Conservation (phyloP, 768 basidiomycete species). For the Termitomyces sp. region DNA sequence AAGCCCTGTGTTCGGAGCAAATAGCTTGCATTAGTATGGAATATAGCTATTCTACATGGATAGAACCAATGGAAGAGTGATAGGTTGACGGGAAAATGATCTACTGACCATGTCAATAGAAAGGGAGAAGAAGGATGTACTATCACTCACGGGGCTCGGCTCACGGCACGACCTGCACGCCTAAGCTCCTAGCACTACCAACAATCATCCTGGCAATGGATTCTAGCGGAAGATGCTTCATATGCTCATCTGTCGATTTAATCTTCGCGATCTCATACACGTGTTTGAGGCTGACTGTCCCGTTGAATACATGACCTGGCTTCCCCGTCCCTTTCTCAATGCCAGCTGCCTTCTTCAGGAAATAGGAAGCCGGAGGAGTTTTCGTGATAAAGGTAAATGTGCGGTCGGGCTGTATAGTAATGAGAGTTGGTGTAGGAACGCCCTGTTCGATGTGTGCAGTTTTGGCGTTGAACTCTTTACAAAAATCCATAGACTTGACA, state of each 20-base stretch:
- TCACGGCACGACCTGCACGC: constrained; percentile 88
- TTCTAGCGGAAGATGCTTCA: constrained; percentile 84
- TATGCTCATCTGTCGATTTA: constrained; percentile 85
- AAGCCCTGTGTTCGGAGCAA: constrained; percentile 9
- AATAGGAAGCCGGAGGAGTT: constrained; percentile 85
- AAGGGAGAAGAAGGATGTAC: constrained; percentile 13
- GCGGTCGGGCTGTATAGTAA: constrained; percentile 92
- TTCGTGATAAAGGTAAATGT: constrained; percentile 92
- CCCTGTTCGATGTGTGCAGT: constrained; percentile 85
- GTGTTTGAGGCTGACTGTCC: constrained; percentile 91
- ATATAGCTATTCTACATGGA: constrained; percentile 17
- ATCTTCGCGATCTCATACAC: constrained; percentile 98
- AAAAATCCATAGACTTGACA: constrained; percentile 99
- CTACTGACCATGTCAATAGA: constrained; percentile 9
- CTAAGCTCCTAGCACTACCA: constrained; percentile 85
- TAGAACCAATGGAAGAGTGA: constrained; percentile 9
- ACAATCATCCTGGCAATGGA: constrained; percentile 85
- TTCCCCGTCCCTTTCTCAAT: constrained; percentile 88
- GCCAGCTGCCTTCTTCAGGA: constrained; percentile 87
- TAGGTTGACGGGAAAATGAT: constrained; percentile 4
- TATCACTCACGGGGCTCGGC: constrained; percentile 17
- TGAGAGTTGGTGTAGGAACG: constrained; percentile 86
- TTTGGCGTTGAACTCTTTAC: constrained; percentile 99
- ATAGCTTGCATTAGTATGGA: constrained; percentile 14
- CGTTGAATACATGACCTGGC: constrained; percentile 73